Evolutionary conservation across 805 yeast species (phyloP).

Genomic region (Cyberlindnera samutprakarnensis): DNA sequence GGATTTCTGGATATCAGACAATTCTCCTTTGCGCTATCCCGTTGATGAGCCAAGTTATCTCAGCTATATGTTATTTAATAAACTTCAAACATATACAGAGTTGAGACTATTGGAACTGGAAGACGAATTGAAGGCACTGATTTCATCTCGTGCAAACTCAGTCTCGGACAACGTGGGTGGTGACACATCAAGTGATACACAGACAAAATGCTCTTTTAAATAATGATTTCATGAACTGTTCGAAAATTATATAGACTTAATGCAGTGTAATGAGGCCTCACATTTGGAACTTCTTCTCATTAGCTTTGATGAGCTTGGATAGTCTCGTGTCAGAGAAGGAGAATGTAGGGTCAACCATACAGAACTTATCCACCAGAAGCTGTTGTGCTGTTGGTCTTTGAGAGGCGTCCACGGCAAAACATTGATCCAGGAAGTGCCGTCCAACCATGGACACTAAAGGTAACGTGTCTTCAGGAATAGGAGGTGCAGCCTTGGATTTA

Average conservation of each 20-base stretch:
- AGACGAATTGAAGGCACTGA: conserved; percentile 1
- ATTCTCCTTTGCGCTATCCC: conserved; percentile 65
- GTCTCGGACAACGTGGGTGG: too few species aligned
- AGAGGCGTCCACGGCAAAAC: conserved; percentile 77
- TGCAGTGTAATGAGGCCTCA: not conserved
- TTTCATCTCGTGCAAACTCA: not conserved
- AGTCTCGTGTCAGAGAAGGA: conserved; percentile 47
- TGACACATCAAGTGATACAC: too few species aligned
- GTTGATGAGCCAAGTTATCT: conserved; percentile 62
- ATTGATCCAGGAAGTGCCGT: conserved; percentile 59
- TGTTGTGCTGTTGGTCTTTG: conserved; percentile 79
- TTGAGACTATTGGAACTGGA: conserved; percentile 5
- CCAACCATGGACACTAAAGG: conserved; percentile 60
- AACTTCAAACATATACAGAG: conserved; percentile 12
- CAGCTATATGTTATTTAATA: conserved; percentile 28
- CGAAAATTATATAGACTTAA: not conserved
- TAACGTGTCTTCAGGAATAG: conserved; percentile 84
- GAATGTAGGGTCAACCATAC: conserved; percentile 33
- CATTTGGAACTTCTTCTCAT: conserved; percentile 25
- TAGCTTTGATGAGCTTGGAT: conserved; percentile 43
- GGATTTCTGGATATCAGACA: conserved; percentile 56
- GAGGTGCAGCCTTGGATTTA: conserved; percentile 84
- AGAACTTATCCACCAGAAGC: conserved; percentile 48
- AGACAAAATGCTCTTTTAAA: not conserved
- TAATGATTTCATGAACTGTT: not conserved